Evolutionary conservation across 2,329 filamentous ascomycete species (phyloP).

Genomic region (Alternaria viburni): DNA sequence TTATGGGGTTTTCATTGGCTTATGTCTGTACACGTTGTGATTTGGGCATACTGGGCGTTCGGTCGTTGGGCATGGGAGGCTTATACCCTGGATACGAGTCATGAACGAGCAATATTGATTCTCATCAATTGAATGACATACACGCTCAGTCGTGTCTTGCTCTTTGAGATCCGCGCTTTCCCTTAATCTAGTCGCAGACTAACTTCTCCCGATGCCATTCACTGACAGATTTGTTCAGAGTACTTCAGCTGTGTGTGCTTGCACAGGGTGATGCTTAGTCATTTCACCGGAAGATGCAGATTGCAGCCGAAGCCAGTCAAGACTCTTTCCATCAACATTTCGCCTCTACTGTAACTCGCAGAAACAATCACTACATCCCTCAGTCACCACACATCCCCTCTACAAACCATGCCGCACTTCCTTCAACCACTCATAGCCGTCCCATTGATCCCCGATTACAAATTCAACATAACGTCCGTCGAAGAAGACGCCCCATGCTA

Average conservation of each 20-base stretch:
- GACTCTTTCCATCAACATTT: not conserved
- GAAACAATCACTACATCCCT: not conserved
- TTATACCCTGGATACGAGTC: constrained; percentile 12
- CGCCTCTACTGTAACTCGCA: not conserved
- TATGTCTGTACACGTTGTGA: too few species aligned
- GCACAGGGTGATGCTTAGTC: not conserved
- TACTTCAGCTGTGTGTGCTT: not conserved
- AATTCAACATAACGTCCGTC: not conserved
- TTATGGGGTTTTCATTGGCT: too few species aligned
- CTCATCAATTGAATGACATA: not conserved
- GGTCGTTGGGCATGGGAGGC: not conserved
- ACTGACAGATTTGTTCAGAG: not conserved
- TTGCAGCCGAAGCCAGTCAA: not conserved
- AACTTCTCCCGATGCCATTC: not conserved
- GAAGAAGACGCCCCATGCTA: not conserved
- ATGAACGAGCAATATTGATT: not conserved
- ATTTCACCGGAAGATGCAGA: not conserved
- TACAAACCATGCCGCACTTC: not conserved
- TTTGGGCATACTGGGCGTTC: not conserved
- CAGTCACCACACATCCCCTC: not conserved
- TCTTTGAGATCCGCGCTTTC: not conserved
- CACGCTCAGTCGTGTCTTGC: not conserved
- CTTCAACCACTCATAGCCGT: not conserved
- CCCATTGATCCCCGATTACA: not conserved
- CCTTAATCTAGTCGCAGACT: not conserved